Evolutionary conservation across 768 basidiomycete genomes (phyloP), one percentile per base, ranked within the genome.

Genomic region (Cyclocybe aegerita): DNA sequence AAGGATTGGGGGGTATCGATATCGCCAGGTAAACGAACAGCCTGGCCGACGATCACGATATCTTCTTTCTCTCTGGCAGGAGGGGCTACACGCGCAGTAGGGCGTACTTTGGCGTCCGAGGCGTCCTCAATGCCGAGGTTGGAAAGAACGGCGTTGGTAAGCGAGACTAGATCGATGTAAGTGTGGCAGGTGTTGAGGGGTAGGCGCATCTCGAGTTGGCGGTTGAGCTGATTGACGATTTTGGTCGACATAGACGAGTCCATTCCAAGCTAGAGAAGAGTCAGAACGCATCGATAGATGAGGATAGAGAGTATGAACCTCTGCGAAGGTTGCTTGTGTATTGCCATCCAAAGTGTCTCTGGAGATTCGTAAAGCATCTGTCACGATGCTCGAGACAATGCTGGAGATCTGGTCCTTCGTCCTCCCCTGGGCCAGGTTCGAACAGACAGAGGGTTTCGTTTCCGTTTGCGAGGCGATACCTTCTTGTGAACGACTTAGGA

Each of bases 11-110:
- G 50, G 39, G 50, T 62, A 48, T 65, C 58, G 17, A 72, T 64
- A 34, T 63, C 67, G 4, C 70, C 70, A 3, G 70, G 70, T 15
- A 72, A 55, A 12, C 70, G 62, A 7, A 71, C 50, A 4, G 70
- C 63, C 41, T 69, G 69, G 9, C 70, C 70, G 31, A 72, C 68
- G 40, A 72, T 66, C 39, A 69, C 70, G 7, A 72, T 60, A n/a
- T 69, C 67, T 36, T 67, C 62, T 31, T 53, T 60, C 29, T 52
- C 52, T 35, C 49, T 38, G 12, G 48, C 31, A 17, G 37, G 52
- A 23, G 55, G 48, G 1, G 55, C 35, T 4, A 53, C 43, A 33
- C 50, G 46, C 7, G 55, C 47, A 31, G 55, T 55, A 40, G 51
- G 51, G 14, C 54, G 53, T 9, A 34, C 29, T 37, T 54, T 56